phyloP scores from a whole-genome alignment of 2,329 filamentous ascomycete genomes.

The Colletotrichum truncatum region DNA sequence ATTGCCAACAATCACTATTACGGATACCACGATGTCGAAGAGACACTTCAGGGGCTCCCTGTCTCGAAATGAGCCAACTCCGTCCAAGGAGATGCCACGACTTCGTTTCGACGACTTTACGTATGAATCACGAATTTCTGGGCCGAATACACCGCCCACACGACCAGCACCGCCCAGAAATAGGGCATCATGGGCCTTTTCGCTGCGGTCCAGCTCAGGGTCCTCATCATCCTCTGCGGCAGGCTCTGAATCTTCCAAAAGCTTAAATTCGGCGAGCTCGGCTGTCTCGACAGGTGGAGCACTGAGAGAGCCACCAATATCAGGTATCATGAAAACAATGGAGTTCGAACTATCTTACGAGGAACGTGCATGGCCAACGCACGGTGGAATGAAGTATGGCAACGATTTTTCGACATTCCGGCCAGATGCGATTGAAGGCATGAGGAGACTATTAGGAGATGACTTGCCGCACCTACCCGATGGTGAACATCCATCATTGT shows the following conservation, averaged over 20 bases:
- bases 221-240: not conserved
- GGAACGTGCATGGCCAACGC: not conserved
- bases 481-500: not conserved
- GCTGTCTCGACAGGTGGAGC: not conserved
- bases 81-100: slow-evolving; percentile 1
- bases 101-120: slow-evolving; percentile 26
- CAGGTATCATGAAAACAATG: slow-evolving; percentile 27
- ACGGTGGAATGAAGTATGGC: not conserved
- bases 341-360: slow-evolving; percentile 22
- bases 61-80: not conserved
- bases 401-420: not conserved
- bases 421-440: slow-evolving; percentile 1
- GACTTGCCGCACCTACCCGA: not conserved
- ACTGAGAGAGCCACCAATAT: not conserved
- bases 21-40: not conserved
- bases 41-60: not conserved
- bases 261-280: not conserved
- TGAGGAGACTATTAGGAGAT: not conserved
- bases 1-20: not conserved
- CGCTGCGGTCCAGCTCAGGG: not conserved
- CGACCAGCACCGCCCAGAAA: not conserved
- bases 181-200: slow-evolving; percentile 5
- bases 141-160: not conserved
- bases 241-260: not conserved
- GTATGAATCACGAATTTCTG: slow-evolving; percentile 16